These are phyloP conservation scores for Trichoderma sp. DNA, from an alignment of 2,329 filamentous ascomycete species.

Conservation along the genomic window DNA sequence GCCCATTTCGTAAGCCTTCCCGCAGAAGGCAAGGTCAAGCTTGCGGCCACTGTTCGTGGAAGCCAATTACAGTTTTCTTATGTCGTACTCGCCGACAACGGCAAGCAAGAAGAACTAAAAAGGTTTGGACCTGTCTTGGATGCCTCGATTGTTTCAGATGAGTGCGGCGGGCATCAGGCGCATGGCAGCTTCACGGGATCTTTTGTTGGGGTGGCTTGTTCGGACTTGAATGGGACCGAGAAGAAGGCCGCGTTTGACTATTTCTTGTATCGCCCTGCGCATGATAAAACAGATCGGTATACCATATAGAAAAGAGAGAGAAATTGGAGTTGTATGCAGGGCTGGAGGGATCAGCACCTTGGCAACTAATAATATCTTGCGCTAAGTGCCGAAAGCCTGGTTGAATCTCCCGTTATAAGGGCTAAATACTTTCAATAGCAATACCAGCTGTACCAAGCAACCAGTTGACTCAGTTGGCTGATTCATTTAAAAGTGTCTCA, in stretches of 20 bases:
- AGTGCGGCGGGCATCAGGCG: conserved; percentile 63
- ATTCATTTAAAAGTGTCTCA: not conserved
- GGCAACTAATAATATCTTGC: not conserved
- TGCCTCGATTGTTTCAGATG: conserved; percentile 63
- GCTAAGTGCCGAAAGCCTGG: not conserved
- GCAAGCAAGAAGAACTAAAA: conserved; percentile 38
- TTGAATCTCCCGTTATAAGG: not conserved
- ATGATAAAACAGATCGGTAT: conserved; percentile 50
- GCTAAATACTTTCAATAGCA: not conserved
- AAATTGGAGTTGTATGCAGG: not conserved
- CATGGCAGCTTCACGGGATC: conserved; percentile 68
- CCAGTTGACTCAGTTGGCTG: conserved; percentile 12
- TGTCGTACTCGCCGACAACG: conserved; percentile 44
- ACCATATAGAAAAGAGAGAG: not conserved
- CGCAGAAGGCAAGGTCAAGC: conserved; percentile 56
- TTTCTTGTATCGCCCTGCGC: conserved; percentile 55
- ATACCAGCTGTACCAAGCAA: not conserved
- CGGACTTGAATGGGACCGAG: conserved; percentile 58
- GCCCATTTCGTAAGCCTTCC: conserved; percentile 45
- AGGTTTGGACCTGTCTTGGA: conserved; percentile 60
- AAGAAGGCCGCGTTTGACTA: conserved; percentile 54
- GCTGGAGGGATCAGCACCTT: not conserved
- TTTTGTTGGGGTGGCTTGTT: conserved; percentile 60
- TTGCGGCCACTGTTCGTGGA: conserved; percentile 58
- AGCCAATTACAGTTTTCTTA: conserved; percentile 60